Evolutionary conservation across 192 early-diverging fungal species (phyloP).

Genomic region (Allomyces macrogynus): DNA sequence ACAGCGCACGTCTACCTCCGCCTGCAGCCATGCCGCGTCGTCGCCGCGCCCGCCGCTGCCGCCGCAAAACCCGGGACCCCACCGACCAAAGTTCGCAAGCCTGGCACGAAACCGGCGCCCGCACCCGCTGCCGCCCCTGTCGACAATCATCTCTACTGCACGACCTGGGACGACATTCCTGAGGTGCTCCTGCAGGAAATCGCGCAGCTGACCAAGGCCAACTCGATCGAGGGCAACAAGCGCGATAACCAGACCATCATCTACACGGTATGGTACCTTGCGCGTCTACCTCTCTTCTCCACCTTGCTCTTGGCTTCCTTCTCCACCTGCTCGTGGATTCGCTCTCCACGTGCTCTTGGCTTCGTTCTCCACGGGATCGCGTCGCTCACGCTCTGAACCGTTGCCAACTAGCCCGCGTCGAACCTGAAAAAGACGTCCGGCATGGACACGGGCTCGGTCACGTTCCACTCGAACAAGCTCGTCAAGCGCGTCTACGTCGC

Average conservation of each 20-base stretch:
- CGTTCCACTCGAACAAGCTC: slow-evolving; percentile 55
- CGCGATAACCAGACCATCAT: slow-evolving; percentile 76
- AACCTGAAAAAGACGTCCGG: slow-evolving; percentile 78
- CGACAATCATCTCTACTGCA: slow-evolving; percentile 7
- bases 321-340: too few relatives aligned
- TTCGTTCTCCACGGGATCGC: too few relatives aligned
- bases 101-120: background rate
- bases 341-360: too few relatives aligned
- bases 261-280: slow-evolving; percentile 49
- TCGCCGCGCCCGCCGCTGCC: background rate
- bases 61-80: too few relatives aligned
- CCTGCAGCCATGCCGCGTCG: slow-evolving; percentile 24
- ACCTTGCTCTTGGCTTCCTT: too few relatives aligned
- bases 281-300: too few relatives aligned
- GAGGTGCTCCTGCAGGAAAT: slow-evolving; percentile 51
- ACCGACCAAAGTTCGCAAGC: too few relatives aligned
- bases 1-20: slow-evolving; percentile 94
- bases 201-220: slow-evolving; percentile 91
- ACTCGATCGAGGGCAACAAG: slow-evolving; percentile 94
- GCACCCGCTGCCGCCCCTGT: background rate
- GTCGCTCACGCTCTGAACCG: too few relatives aligned
- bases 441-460: slow-evolving; percentile 93
- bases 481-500: slow-evolving; percentile 64
- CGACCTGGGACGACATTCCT: slow-evolving; percentile 64
- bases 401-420: slow-evolving; percentile 27